These are phyloP conservation scores for Mucor lusitanicus DNA, from an alignment of 371 early-diverging fungal species.

Conservation along the genomic window DNA sequence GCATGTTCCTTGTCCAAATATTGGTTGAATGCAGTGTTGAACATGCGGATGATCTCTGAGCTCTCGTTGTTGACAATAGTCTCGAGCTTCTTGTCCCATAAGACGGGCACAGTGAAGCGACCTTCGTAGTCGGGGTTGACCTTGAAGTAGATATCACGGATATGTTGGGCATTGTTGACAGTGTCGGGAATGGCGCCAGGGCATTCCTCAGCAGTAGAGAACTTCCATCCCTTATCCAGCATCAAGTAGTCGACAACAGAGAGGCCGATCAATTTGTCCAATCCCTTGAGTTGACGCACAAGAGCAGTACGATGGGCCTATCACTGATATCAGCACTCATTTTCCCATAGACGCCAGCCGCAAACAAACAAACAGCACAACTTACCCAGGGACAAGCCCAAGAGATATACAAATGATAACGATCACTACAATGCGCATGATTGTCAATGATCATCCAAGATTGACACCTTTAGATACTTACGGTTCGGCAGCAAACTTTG, in stretches of 20 bases:
- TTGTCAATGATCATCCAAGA: not conserved
- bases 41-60: conserved; percentile 94
- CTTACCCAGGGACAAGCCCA: conserved; percentile 87
- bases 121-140: conserved; percentile 78
- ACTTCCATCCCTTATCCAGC: conserved; percentile 83
- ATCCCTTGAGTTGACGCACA: conserved; percentile 85
- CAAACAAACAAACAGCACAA: not conserved
- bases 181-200: conserved; percentile 83
- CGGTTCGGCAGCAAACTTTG: conserved; percentile 78
- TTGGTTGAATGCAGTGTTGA: conserved; percentile 87
- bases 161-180: conserved; percentile 68
- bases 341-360: not conserved
- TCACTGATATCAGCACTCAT: not conserved
- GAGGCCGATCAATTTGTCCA: conserved; percentile 78
- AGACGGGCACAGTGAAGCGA: conserved; percentile 87
- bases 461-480: conserved; percentile 25
- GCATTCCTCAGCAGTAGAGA: conserved; percentile 67
- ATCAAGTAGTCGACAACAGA: conserved; percentile 85
- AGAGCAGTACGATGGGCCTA: conserved; percentile 87
- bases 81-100: conserved; percentile 88
- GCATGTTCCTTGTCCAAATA: conserved; percentile 64
- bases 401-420: conserved; percentile 79
- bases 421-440: conserved; percentile 44
- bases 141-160: conserved; percentile 90
- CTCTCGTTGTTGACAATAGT: conserved; percentile 98